Evolutionary conservation across 1,284 basidiomycete genomes (phyloP).

Genomic region (Rhodotorula sp.): DNA sequence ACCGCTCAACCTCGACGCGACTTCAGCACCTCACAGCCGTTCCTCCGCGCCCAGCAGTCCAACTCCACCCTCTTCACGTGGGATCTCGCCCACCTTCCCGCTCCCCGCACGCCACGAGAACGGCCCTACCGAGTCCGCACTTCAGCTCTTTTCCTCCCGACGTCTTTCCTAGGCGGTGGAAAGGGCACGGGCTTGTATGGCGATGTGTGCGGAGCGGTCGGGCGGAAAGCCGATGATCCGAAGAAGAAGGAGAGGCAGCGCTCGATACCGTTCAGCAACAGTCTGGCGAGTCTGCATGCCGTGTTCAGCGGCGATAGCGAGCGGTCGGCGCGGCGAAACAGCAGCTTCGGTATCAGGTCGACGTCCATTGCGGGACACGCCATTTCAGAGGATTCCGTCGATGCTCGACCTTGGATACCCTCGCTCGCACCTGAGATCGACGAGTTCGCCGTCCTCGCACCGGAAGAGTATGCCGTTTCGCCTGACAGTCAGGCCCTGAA

Average conservation of each 20-base stretch:
- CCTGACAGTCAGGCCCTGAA: background rate
- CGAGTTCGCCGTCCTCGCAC: background rate
- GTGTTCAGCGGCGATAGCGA: background rate
- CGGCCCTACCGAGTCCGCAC: conserved; percentile 7
- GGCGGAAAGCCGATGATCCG: background rate
- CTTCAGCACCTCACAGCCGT: background rate
- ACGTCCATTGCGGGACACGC: too few species aligned
- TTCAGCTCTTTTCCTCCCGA: conserved; percentile 12
- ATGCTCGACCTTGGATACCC: background rate
- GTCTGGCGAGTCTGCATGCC: background rate
- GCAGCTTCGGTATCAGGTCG: background rate
- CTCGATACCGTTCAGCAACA: too few species aligned
- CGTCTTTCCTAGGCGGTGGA: conserved; percentile 11
- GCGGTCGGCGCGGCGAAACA: background rate
- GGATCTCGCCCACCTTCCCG: conserved; percentile 28
- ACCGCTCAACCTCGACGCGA: background rate
- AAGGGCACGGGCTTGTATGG: conserved; percentile 24
- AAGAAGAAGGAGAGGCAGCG: background rate
- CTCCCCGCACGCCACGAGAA: conserved; percentile 17
- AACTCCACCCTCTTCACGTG: conserved; percentile 16
- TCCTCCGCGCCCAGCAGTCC: background rate
- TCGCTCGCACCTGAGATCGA: background rate
- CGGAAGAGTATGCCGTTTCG: background rate
- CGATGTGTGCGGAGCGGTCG: conserved; percentile 19
- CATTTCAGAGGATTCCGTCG: background rate